Percentiles rank a stretch among this genome's conserved stretches.
Evolutionary conservation across 495 filamentous ascomycete species (phyloP).

Genomic region (Elasticomyces elasticus): DNA sequence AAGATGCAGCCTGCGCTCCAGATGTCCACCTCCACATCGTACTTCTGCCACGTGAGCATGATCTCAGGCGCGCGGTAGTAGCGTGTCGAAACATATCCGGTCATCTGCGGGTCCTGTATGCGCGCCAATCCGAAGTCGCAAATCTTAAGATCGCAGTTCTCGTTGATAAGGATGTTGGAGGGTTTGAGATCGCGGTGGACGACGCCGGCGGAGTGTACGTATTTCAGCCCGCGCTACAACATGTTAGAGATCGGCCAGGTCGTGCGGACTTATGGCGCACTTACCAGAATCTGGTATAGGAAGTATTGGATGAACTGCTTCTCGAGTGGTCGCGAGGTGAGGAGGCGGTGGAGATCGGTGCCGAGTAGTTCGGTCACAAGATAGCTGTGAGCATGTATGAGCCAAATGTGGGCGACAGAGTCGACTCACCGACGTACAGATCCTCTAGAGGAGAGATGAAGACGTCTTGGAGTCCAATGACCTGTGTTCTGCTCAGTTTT

Average conservation of each 20-base stretch:
- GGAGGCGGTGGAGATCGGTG: conserved; percentile 88
- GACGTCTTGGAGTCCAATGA: conserved; percentile 97
- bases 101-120: conserved; percentile 99
- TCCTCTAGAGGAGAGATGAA: conserved; percentile 99
- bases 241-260: conserved; percentile 5
- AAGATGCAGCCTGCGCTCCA: conserved; percentile 99
- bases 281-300: conserved; percentile 92
- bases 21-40: conserved; percentile 98
- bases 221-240: conserved; percentile 84
- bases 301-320: conserved; percentile 99
- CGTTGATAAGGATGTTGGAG: conserved; percentile 97
- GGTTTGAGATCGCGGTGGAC: conserved; percentile 97
- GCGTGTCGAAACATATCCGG: conserved; percentile 94
- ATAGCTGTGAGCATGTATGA: conserved; percentile 50
- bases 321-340: conserved; percentile 91
- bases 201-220: conserved; percentile 95
- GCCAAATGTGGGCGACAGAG: conserved; percentile 9
- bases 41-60: conserved; percentile 99
- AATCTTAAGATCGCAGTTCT: conserved; percentile 98
- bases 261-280: conserved; percentile 20
- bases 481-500: conserved; percentile 38
- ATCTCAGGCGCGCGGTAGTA: conserved; percentile 99
- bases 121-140: conserved; percentile 96
- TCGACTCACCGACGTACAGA: conserved; percentile 54
- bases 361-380: conserved; percentile 97